Evolutionary conservation across 345 rosid species (phyloP), one percentile per base, ranked within the genome.

Genomic region (Rhodamnia argentea): DNA sequence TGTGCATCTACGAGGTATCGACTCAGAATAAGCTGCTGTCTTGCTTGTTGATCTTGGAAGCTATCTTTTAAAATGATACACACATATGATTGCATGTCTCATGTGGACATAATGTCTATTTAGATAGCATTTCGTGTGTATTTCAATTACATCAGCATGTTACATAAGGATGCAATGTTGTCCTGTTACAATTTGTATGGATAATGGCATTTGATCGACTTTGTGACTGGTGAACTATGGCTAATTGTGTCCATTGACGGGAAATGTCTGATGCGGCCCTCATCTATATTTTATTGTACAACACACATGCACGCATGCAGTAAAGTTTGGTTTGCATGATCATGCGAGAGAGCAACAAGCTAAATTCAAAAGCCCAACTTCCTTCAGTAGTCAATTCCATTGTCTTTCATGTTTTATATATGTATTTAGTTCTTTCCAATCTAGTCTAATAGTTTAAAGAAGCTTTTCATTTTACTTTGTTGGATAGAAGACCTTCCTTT

Each of bases 1-100:
- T 97, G 99, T 93, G 99, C 99, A 84, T 97, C 99, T 86, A 96
- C 99, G 56, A 96, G 99, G 99, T 96, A 94, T 76, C 83, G n/a
- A 88, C 85, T 87, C 86, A 29, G 78, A 74, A 32, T 56, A 81
- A 78, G 74, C 59, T 40, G 82, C 84, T 88, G 82, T 53, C 22
- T 52, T 53, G 84, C 58, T 83, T 83, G 84, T 37, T 37, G 18
- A 15, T 37, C 26, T 37, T 37, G 47, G 47, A 70, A 37, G 81
- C 81, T 70, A 57, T 70, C 42, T 70, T 11, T 70, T 70, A 70
- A 70, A 70, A 70, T 0, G 81, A 37, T 70, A 37, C 7, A 70
- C 26, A 20, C 44, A 37, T 20, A 70, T 70, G 47, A 37, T 70
- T 32, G 47, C 1, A 12, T 64, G 75, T 70, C 78, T 70, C 2